phyloP scores from a whole-genome alignment of 2,329 filamentous ascomycete species.

The Shiraia sp. region DNA sequence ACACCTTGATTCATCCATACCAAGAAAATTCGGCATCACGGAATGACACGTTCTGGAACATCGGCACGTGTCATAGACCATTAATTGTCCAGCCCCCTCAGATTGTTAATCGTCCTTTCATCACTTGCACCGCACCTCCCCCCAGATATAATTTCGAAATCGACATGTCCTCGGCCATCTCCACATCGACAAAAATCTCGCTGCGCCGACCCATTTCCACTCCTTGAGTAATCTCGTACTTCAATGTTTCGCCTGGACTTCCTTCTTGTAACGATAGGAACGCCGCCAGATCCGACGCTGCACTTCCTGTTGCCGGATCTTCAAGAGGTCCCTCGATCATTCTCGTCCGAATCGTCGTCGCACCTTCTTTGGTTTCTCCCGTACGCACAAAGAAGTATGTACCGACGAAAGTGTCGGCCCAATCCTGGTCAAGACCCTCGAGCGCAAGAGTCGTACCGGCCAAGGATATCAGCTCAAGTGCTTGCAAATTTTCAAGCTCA shows the following conservation, averaged over 20 bases:
- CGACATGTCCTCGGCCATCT: conserved; percentile 40
- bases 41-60: neutral
- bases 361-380: conserved; percentile 31
- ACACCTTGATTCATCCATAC: neutral
- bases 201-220: conserved; percentile 57
- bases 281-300: conserved; percentile 52
- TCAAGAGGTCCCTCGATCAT: conserved; percentile 60
- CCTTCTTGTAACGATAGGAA: conserved; percentile 51
- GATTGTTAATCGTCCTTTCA: conserved; percentile 35
- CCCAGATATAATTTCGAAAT: conserved; percentile 50
- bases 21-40: too few species aligned
- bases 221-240: conserved; percentile 53
- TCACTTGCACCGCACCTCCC: conserved; percentile 50
- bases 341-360: conserved; percentile 56
- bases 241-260: conserved; percentile 33
- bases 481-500: conserved; percentile 62
- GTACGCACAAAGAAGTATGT: conserved; percentile 64
- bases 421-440: conserved; percentile 50
- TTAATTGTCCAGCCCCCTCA: conserved; percentile 7
- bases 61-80: neutral
- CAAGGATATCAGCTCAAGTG: conserved; percentile 54
- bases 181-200: conserved; percentile 53
- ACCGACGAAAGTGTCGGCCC: conserved; percentile 58
- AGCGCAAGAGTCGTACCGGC: conserved; percentile 35
- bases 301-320: conserved; percentile 57